phyloP scores from a whole-genome alignment of 2,329 filamentous ascomycete genomes.

The Microcyclospora pomicola region DNA sequence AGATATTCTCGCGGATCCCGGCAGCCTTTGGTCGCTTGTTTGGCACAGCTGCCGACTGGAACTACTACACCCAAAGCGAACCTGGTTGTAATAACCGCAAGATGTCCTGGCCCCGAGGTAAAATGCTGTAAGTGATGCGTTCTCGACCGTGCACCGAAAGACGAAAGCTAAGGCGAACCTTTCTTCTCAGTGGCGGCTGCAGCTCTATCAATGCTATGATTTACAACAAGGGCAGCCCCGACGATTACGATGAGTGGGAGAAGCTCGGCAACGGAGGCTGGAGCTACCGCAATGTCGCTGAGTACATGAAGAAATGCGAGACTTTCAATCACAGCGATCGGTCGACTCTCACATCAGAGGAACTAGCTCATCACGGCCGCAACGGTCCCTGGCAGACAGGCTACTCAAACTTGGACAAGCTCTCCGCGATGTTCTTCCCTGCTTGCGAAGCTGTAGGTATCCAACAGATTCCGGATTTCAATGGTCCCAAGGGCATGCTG shows the following conservation, averaged over 20 bases:
- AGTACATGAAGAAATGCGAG: constrained; percentile 6
- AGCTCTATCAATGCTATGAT: constrained; percentile 24
- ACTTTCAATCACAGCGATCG: constrained; percentile 1
- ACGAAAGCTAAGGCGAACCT: background rate
- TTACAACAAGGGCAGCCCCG: constrained; percentile 9
- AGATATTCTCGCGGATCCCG: constrained; percentile 9
- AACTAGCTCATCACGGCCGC: constrained; percentile 5
- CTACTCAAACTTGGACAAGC: constrained; percentile 3
- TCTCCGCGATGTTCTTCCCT: constrained; percentile 7
- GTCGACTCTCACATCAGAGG: constrained; percentile 1
- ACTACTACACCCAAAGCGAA: constrained; percentile 7
- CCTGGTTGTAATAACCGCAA: constrained; percentile 7
- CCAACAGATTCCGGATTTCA: constrained; percentile 8
- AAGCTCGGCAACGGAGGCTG: constrained; percentile 24
- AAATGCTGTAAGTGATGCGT: constrained; percentile 13
- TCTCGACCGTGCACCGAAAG: constrained; percentile 9
- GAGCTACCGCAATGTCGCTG: constrained; percentile 15
- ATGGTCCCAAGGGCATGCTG: constrained; percentile 7
- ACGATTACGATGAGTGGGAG: constrained; percentile 25
- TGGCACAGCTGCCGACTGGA: constrained; percentile 11
- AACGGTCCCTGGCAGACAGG: constrained; percentile 9
- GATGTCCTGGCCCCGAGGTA: constrained; percentile 21
- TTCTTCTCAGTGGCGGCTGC: constrained; percentile 20
- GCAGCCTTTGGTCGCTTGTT: constrained; percentile 7
- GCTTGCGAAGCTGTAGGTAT: constrained; percentile 11